Base-by-base conservation (phyloP, 495 filamentous ascomycete species). In the Trichoderma gamsii region DNA sequence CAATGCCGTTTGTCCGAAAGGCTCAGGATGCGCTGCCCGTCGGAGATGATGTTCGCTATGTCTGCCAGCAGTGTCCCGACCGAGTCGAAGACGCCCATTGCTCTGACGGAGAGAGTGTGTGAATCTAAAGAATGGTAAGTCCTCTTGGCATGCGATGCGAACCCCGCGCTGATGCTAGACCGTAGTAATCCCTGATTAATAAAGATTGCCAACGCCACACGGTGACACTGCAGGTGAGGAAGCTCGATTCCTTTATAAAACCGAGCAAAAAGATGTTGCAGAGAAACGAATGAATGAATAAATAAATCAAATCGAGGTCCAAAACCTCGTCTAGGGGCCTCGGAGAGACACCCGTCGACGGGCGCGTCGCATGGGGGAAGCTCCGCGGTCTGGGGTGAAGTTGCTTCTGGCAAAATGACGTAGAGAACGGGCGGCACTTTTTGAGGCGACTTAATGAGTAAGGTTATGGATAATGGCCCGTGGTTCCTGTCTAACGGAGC, bases 1-100 rank as follows among this genome's bases (percentile, higher is more conserved):
- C 80, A 82, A 27, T 78, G 76, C 18, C 79, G 77, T 72, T 83
- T 82, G 75, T 82, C 81, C 71, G 80, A 81, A 68, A 79, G 79
- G 79, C 78, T 78, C 72, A 83, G 70, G 67, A 78, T 77, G 69
- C 80, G 78, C 68, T 82, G 73, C 61, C 76, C 76, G 69, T 80
- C 76, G 70, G 72, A 75, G 70, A 83, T 74, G 67, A 73, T 75
- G 65, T 74, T 79, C 63, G 80, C 81, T 70, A 83, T 82, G 72
- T 71, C 70, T 71, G 80, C 80, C 67, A 83, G 79, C 66, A 82
- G 77, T 56, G 77, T 76, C 65, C 81, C 81, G 70, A 83, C 78
- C 49, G 80, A 83, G 71, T 80, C 79, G 76, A 72, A 68, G 71
- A n/a, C 64, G 64, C 64, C 64, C 56, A 61, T 61, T 61, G 56